A percentile compares a stretch with the other conserved stretches of the same genome.
phyloP scores from a whole-genome alignment of 1,284 basidiomycete genomes.

The Ustilago loliicola region DNA sequence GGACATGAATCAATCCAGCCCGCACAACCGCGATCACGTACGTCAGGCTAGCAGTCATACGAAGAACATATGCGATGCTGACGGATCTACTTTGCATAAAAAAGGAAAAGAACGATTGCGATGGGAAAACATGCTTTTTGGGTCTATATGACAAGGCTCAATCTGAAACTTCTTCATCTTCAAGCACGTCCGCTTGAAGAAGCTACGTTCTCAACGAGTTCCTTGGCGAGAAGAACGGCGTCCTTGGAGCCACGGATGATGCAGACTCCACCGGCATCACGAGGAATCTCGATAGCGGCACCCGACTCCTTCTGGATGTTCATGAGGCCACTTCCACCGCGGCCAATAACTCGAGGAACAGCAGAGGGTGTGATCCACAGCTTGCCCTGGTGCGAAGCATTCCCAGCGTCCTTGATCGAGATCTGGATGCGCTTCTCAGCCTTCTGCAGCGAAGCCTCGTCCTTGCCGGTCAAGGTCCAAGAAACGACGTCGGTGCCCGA shows the following conservation, averaged over 20 bases:
- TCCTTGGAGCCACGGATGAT: slow-evolving; percentile 61
- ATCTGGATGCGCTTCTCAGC: slow-evolving; percentile 45
- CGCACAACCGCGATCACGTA: background rate
- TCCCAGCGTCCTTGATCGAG: slow-evolving; percentile 41
- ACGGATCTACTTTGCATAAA: slow-evolving; percentile 1
- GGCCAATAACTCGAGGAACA: slow-evolving; percentile 60
- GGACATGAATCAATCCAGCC: too few relatives aligned
- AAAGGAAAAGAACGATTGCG: slow-evolving; percentile 8
- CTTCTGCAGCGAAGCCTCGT: slow-evolving; percentile 52
- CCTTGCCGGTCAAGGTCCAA: slow-evolving; percentile 62
- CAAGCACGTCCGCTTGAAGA: slow-evolving; percentile 27
- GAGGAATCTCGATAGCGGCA: slow-evolving; percentile 61
- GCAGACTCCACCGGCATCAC: slow-evolving; percentile 56
- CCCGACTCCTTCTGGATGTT: slow-evolving; percentile 60
- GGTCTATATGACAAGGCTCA: background rate
- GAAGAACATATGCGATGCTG: background rate
- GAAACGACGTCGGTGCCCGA: slow-evolving; percentile 38
- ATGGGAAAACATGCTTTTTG: slow-evolving; percentile 21
- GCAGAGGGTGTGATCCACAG: slow-evolving; percentile 49
- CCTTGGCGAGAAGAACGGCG: slow-evolving; percentile 57
- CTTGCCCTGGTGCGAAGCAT: slow-evolving; percentile 54
- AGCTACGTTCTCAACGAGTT: slow-evolving; percentile 54
- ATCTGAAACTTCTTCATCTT: background rate
- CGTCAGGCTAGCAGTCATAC: background rate
- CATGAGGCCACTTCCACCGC: slow-evolving; percentile 54